Percentiles rank a stretch among this genome's conserved stretches.
Evolutionary conservation across 2,329 filamentous ascomycete genomes (phyloP).

Genomic region (Ceratocystis ficicola): DNA sequence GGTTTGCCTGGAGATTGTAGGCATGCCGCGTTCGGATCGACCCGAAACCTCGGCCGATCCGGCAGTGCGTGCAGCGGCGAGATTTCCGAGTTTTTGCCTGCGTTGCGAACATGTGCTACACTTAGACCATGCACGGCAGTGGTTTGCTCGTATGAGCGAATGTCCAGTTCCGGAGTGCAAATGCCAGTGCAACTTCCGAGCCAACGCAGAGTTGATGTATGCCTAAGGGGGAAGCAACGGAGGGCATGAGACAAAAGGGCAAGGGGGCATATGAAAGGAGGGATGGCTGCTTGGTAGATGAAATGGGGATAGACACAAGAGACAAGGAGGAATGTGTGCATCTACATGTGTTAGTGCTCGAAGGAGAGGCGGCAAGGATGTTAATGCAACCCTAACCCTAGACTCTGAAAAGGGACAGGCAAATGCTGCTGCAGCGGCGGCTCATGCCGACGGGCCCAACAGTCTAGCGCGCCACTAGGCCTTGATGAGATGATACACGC

Average conservation of each 20-base stretch:
- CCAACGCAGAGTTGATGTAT: conserved; percentile 48
- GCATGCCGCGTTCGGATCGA: conserved; percentile 48
- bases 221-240: conserved; percentile 19
- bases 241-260: neutral
- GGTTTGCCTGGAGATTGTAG: conserved; percentile 55
- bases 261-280: neutral
- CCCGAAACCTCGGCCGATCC: conserved; percentile 41
- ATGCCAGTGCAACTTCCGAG: conserved; percentile 50
- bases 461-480: neutral
- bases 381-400: neutral
- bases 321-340: neutral
- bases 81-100: conserved; percentile 57
- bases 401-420: neutral
- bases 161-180: conserved; percentile 58
- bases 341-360: neutral
- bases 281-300: neutral
- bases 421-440: neutral
- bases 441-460: neutral
- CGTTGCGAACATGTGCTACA: conserved; percentile 57
- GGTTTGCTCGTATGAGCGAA: conserved; percentile 53
- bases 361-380: neutral
- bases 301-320: neutral
- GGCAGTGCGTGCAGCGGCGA: conserved; percentile 38
- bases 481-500: too few species aligned
- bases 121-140: conserved; percentile 53